Conservation (phyloP, 805 yeast genomes). For the Lipomyces starkeyi region DNA sequence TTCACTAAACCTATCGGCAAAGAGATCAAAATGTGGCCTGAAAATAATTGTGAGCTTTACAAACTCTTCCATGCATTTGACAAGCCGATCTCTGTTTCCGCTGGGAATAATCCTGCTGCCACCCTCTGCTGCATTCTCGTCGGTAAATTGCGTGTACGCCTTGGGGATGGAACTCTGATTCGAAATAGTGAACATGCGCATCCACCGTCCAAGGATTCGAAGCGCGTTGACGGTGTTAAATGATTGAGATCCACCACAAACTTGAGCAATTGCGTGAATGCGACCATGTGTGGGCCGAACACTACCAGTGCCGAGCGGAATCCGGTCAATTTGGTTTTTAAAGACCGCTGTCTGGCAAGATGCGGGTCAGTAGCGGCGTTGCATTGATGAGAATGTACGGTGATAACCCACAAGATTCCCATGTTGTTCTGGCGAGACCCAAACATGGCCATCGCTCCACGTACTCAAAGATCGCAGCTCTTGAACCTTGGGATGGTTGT, state of each 20-base stretch:
- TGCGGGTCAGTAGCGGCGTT: too few species aligned
- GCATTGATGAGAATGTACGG: not conserved
- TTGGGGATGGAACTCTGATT: slow-evolving; percentile 20
- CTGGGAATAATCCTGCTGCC: slow-evolving; percentile 11
- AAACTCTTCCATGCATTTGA: slow-evolving; percentile 19
- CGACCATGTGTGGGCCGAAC: slow-evolving; percentile 22
- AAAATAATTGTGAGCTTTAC: slow-evolving; percentile 8
- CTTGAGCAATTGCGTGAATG: slow-evolving; percentile 20
- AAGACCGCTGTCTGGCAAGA: slow-evolving; percentile 16
- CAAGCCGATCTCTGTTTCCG: slow-evolving; percentile 16
- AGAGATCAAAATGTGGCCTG: slow-evolving; percentile 11
- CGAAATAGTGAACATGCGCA: slow-evolving; percentile 23
- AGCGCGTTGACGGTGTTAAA: slow-evolving; percentile 19
- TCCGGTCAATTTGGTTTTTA: slow-evolving; percentile 22
- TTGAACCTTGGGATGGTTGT: slow-evolving; percentile 19
- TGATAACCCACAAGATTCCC: slow-evolving; percentile 11
- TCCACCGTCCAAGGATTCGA: slow-evolving; percentile 20
- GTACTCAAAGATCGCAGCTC: slow-evolving; percentile 14
- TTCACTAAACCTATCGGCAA: slow-evolving; percentile 18
- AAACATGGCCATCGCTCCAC: slow-evolving; percentile 20
- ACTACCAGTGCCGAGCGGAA: slow-evolving; percentile 15
- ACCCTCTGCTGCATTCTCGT: not conserved
- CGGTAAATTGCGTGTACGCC: slow-evolving; percentile 15
- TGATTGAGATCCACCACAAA: slow-evolving; percentile 17
- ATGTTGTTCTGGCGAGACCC: slow-evolving; percentile 18